Conservation (phyloP, 768 basidiomycete genomes). For the Suillus subalutaceus region DNA sequence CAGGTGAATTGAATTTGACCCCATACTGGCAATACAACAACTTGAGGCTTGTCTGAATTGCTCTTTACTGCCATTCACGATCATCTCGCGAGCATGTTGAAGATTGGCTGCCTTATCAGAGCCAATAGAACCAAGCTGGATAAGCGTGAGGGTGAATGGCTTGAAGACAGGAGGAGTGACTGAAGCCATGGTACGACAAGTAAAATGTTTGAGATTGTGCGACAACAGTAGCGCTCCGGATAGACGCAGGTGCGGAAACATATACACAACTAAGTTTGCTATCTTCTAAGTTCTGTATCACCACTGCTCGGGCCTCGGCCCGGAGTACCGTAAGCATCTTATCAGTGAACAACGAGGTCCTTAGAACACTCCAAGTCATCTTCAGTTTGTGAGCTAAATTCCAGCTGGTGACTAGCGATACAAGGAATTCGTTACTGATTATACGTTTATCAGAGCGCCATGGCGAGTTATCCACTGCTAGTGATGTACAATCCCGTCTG, state of each 20-base stretch:
- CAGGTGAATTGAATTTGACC: not conserved
- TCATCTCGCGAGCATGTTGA: constrained; percentile 77
- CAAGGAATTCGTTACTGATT: not conserved
- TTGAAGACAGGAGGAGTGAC: constrained; percentile 48
- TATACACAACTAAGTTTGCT: not conserved
- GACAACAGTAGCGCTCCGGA: not conserved
- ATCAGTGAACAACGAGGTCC: not conserved
- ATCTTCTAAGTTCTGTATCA: not conserved
- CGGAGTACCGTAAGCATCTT: not conserved
- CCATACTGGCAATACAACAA: constrained; percentile 84
- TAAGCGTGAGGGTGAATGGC: constrained; percentile 82
- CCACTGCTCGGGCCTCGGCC: not conserved
- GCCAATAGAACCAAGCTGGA: constrained; percentile 83
- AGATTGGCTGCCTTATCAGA: constrained; percentile 79
- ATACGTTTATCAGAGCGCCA: not conserved
- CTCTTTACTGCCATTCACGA: constrained; percentile 65
- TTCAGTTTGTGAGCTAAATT: not conserved
- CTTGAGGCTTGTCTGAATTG: constrained; percentile 50
- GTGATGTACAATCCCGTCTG: constrained; percentile 78
- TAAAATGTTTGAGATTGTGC: not conserved
- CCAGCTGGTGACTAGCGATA: not conserved
- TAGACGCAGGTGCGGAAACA: constrained; percentile 7
- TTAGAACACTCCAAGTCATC: not conserved
- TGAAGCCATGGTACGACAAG: constrained; percentile 28
- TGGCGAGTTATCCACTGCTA: constrained; percentile 49